Conservation (phyloP, 805 yeast genomes). For the Priceomyces medius region DNA sequence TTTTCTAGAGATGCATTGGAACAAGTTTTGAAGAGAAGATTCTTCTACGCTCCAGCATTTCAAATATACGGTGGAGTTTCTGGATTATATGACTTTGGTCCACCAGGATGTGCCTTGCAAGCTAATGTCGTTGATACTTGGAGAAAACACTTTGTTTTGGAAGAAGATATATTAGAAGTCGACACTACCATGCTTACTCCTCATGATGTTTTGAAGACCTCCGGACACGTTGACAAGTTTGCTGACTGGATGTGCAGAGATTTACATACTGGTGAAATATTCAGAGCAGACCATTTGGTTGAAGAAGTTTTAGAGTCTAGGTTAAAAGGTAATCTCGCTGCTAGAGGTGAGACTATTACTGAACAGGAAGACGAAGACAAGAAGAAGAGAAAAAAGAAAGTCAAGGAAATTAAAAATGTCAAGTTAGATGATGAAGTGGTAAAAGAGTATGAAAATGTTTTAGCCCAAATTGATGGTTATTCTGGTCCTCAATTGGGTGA, state of each 20-base stretch:
- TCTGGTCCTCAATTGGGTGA: slow-evolving; percentile 92
- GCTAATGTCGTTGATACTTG: slow-evolving; percentile 92
- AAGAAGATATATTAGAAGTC: slow-evolving; percentile 98
- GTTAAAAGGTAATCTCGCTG: slow-evolving; percentile 94
- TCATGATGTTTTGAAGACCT: slow-evolving; percentile 93
- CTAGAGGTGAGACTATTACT: slow-evolving; percentile 71
- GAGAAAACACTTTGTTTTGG: slow-evolving; percentile 96
- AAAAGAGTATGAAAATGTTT: slow-evolving; percentile 76
- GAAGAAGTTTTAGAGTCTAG: slow-evolving; percentile 97
- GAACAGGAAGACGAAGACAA: slow-evolving; percentile 62
- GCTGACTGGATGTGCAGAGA: slow-evolving; percentile 99
- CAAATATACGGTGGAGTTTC: slow-evolving; percentile 98
- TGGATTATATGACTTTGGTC: slow-evolving; percentile 97
- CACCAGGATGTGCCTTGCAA: slow-evolving; percentile 98
- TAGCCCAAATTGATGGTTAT: slow-evolving; percentile 94
- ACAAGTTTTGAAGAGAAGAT: slow-evolving; percentile 88
- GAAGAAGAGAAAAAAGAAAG: slow-evolving; percentile 77
- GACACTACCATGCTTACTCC: slow-evolving; percentile 99
- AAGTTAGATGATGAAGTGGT: slow-evolving; percentile 81
- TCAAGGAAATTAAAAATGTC: slow-evolving; percentile 86
- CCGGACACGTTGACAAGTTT: slow-evolving; percentile 98
- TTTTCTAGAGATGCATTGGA: slow-evolving; percentile 88
- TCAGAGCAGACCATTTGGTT: slow-evolving; percentile 96
- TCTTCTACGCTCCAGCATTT: slow-evolving; percentile 96
- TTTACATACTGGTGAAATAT: slow-evolving; percentile 92